Evolutionary conservation across 352 stramenopile species (phyloP), one percentile per base, ranked within the genome.

Genomic region (Phytophthora meadii): DNA sequence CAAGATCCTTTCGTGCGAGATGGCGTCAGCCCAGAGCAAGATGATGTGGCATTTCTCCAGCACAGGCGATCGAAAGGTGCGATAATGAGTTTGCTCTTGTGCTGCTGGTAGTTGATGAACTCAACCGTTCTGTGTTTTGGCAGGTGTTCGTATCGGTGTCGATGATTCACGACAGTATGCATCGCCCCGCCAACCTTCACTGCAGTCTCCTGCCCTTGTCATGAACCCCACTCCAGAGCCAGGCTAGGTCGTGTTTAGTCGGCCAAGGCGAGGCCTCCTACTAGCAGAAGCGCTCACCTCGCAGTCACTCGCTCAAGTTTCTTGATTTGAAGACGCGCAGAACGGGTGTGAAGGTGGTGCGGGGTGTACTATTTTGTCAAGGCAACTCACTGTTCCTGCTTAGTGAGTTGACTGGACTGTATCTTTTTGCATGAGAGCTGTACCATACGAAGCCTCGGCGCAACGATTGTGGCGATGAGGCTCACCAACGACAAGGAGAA

Each of bases 1-100:
- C 61, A 89, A 87, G 68, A 88, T 94, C 63, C 55, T 90, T 2
- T 79, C 82, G 40, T 92, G 83, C 49, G 85, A 94, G 59, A 84
- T 88, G 68, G 79, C 77, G 36, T 94, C 85, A 4, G 83, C 83
- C 11, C 85, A 92, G 70, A 88, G 80, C 75, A 94, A 92, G 68
- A 94, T 94, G 85, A 79, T 89, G 79, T 94, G 85, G 85, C 81
- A 90, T 61, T 89, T 90, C 27, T 77, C 80, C 37, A 89, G 74
- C 69, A 82, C 78, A 19, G 77, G 82, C 50, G 82, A 91, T 54
- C 79, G 85, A 55, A 90, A 92, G 77, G 84, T 92, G 69, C 42
- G 69, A 49, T 30, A 17, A 32, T 11, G 14, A 22, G 14, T 30
- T 25, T 10, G 15, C 52, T 22, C 25, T 9, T 50, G 10, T 34